phyloP scores from a whole-genome alignment of 2,329 filamentous ascomycete genomes.

The Fusarium sambucinum region DNA sequence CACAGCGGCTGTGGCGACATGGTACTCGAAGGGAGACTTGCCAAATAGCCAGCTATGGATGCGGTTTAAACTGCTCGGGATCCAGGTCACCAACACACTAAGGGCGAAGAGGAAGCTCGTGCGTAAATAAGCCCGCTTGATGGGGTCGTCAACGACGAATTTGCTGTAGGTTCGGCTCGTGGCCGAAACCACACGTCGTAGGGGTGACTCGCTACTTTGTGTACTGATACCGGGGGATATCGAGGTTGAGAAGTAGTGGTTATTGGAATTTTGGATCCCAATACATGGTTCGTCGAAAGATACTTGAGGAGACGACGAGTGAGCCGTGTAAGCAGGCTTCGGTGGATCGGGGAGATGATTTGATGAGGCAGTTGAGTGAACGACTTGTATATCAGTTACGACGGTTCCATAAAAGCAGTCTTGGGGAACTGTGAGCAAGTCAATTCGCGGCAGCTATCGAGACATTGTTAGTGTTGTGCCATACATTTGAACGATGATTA shows the following conservation, averaged over 20 bases:
- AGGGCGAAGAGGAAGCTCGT: conserved; percentile 72
- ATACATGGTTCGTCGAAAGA: conserved; percentile 43
- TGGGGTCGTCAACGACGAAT: conserved; percentile 61
- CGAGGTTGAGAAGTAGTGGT: conserved; percentile 53
- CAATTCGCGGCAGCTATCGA: conserved; percentile 36
- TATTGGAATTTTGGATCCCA: conserved; percentile 36
- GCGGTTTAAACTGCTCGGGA: conserved; percentile 77
- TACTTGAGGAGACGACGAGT: conserved; percentile 32
- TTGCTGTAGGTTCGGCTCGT: conserved; percentile 52
- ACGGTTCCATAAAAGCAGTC: conserved; percentile 62
- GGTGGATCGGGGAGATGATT: conserved; percentile 43
- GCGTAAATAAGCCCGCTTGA: conserved; percentile 71
- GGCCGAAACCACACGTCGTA: conserved; percentile 36
- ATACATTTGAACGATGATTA: not conserved
- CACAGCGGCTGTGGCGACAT: conserved; percentile 77
- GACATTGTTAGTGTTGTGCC: conserved; percentile 1
- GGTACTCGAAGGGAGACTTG: conserved; percentile 70
- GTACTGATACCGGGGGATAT: conserved; percentile 43
- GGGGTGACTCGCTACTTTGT: conserved; percentile 18
- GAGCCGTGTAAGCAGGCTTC: conserved; percentile 35
- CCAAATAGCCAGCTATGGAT: conserved; percentile 73
- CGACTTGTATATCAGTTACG: conserved; percentile 65
- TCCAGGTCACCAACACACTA: conserved; percentile 72
- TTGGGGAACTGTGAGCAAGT: conserved; percentile 45
- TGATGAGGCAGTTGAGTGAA: conserved; percentile 48